Conservation (phyloP, 345 rosid species). For the Barbarea vulgaris region DNA sequence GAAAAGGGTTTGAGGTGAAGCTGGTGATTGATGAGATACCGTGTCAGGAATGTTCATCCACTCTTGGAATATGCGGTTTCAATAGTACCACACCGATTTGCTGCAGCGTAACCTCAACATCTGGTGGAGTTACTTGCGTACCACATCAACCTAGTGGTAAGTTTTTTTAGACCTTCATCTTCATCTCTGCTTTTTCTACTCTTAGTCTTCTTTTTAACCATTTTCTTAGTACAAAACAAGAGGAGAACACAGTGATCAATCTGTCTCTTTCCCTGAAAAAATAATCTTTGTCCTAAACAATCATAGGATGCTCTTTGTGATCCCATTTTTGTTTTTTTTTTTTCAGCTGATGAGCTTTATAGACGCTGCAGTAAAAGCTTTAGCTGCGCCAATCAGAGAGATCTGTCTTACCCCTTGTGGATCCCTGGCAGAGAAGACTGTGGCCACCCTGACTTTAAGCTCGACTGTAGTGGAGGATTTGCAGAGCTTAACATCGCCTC, state of each 20-base stretch:
- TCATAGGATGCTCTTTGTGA: background rate
- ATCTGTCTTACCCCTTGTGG: slow-evolving; percentile 41
- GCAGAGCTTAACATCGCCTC: slow-evolving; percentile 21
- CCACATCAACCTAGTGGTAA: background rate
- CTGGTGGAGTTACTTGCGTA: background rate
- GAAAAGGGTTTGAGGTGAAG: slow-evolving; percentile 37
- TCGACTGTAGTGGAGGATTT: too few species aligned
- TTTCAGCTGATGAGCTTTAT: slow-evolving; percentile 1
- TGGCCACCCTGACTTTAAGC: too few species aligned
- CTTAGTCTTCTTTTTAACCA: background rate
- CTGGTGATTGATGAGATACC: background rate
- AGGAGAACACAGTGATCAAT: background rate
- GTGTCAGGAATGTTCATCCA: background rate
- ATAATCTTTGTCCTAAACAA: too few species aligned
- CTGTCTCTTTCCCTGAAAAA: background rate
- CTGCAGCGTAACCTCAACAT: background rate
- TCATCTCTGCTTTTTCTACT: background rate
- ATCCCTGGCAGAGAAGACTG: slow-evolving; percentile 20
- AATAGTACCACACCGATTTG: background rate
- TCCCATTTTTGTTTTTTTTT: slow-evolving; percentile 1
- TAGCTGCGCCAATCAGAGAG: background rate
- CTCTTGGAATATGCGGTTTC: slow-evolving; percentile 31
- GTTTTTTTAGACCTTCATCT: background rate
- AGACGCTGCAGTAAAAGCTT: background rate
- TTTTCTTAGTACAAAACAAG: background rate